Percentiles rank a stretch among this genome's conserved stretches.
These are phyloP conservation scores for Jasminum sambac DNA, from an alignment of 257 asterid genomes.

Conservation along the genomic window DNA sequence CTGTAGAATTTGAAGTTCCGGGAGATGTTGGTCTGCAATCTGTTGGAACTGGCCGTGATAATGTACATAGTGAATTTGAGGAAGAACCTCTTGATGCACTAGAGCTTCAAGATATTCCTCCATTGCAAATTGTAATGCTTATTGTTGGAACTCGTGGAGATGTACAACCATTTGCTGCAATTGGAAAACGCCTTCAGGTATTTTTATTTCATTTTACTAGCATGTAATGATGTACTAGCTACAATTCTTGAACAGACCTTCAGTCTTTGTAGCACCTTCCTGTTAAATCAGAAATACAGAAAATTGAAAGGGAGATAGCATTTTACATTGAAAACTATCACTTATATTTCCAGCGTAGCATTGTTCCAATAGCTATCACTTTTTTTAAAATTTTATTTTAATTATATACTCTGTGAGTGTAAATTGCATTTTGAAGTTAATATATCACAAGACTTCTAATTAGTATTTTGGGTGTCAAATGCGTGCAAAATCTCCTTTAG, in stretches of 20 bases:
- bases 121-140: slow-evolving; percentile 85
- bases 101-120: slow-evolving; percentile 72
- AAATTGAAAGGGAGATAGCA: not conserved
- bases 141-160: slow-evolving; percentile 98
- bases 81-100: slow-evolving; percentile 62
- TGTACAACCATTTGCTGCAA: slow-evolving; percentile 96
- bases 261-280: not conserved
- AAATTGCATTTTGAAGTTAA: not conserved
- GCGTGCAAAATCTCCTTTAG: not conserved
- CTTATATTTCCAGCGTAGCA: not conserved
- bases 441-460: not conserved
- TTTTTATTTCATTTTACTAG: slow-evolving; percentile 6
- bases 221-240: slow-evolving; percentile 6
- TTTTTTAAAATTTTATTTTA: too few relatives aligned
- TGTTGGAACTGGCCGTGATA: slow-evolving; percentile 43
- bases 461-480: not conserved
- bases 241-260: not conserved
- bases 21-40: slow-evolving; percentile 59
- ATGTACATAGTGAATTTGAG: slow-evolving; percentile 43
- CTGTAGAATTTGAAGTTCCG: slow-evolving; percentile 89
- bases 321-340: not conserved
- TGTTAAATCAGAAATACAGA: not conserved
- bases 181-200: slow-evolving; percentile 86
- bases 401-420: not conserved
- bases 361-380: not conserved